Evolutionary conservation across 139 green algal species (phyloP).

Genomic region (Trebouxia sp.): DNA sequence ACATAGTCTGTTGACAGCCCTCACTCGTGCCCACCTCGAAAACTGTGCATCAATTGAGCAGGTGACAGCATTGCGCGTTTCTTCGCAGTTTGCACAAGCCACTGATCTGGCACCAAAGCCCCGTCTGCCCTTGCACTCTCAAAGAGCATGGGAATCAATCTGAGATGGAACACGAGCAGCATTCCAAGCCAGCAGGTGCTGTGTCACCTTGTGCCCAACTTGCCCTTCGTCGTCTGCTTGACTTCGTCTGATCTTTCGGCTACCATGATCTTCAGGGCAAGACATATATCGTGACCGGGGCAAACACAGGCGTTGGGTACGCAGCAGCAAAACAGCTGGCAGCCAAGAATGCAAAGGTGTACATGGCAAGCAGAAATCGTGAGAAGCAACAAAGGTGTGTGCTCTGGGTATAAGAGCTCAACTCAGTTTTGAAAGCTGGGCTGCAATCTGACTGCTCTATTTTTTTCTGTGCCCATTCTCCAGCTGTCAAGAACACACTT

Average conservation of each 20-base stretch:
- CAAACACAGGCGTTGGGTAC: constrained; percentile 3
- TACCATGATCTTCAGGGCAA: constrained; percentile 12
- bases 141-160: constrained; percentile 4
- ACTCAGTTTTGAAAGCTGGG: background rate
- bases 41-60: no score
- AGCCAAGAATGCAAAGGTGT: background rate
- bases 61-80: no score
- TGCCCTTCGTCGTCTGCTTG: no score
- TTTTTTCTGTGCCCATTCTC: no score
- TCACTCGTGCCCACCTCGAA: no score
- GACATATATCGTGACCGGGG: constrained; percentile 8
- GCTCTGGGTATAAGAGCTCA: background rate
- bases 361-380: constrained; percentile 19
- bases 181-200: constrained; percentile 16
- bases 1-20: no score
- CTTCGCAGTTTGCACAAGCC: no score
- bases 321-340: background rate
- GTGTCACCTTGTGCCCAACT: no score
- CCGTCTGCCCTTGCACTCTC: no score
- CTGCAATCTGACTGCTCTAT: no score
- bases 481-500: background rate
- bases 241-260: no score
- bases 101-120: no score
- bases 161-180: background rate
- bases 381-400: constrained; percentile 10